Conservation (phyloP, 257 asterid species). For the Verbascum thapsus region DNA sequence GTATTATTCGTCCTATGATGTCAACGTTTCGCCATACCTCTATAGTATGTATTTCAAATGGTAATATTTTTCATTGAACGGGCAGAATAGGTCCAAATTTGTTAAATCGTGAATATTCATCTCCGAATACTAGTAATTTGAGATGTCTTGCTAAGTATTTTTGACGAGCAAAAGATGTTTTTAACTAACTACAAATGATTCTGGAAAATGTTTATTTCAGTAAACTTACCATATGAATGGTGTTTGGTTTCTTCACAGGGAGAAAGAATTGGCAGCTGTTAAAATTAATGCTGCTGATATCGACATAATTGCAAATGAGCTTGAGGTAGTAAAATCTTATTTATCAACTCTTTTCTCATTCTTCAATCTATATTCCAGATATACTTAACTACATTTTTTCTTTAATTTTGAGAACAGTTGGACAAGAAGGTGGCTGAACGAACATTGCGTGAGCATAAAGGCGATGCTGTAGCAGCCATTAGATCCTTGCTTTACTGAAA, state of each 20-base stretch:
- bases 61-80: too few species aligned
- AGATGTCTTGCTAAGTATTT: neutral
- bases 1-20: neutral
- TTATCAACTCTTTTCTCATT: neutral
- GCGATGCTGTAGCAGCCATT: slow-evolving; percentile 91
- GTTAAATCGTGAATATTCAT: neutral
- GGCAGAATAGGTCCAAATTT: too few species aligned
- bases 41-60: too few species aligned
- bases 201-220: neutral
- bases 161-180: neutral
- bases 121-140: neutral
- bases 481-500: slow-evolving; percentile 67
- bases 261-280: slow-evolving; percentile 93
- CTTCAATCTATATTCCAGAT: neutral
- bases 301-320: slow-evolving; percentile 84
- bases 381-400: neutral
- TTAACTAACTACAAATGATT: neutral
- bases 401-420: slow-evolving; percentile 42
- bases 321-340: slow-evolving; percentile 60
- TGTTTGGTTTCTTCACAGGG: slow-evolving; percentile 51
- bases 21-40: neutral
- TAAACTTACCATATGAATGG: slow-evolving; percentile 8
- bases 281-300: slow-evolving; percentile 86
- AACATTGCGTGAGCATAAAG: slow-evolving; percentile 89
- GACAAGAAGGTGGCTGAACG: slow-evolving; percentile 92